phyloP scores from a whole-genome alignment of 192 early-diverging fungal genomes.

The Dimargaris xerosporica region DNA sequence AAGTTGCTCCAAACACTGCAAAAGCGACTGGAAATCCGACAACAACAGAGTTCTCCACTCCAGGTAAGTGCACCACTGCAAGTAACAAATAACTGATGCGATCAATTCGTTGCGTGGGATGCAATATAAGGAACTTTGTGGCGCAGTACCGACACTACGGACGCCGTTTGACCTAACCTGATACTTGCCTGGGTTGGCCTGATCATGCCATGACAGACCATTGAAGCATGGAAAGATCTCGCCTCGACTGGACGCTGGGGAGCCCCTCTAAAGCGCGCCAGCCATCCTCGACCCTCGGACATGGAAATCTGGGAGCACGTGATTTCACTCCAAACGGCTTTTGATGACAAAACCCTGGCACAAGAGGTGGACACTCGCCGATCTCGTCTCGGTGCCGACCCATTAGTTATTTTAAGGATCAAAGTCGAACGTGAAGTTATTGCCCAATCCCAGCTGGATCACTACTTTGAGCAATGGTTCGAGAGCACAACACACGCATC shows the following conservation, averaged over 20 bases:
- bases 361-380: constrained; percentile 47
- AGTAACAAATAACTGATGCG: too few species aligned
- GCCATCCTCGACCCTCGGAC: constrained; percentile 15
- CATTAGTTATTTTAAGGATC: constrained; percentile 34
- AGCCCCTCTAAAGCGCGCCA: constrained; percentile 11
- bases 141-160: too few species aligned
- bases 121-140: too few species aligned
- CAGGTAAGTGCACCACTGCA: too few species aligned
- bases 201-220: neutral
- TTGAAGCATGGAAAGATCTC: constrained; percentile 20
- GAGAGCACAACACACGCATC: too few species aligned
- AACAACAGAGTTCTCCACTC: too few species aligned
- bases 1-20: constrained; percentile 30
- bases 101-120: too few species aligned
- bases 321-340: constrained; percentile 21
- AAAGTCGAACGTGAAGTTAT: constrained; percentile 55
- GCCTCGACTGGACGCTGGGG: constrained; percentile 9
- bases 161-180: too few species aligned
- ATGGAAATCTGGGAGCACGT: constrained; percentile 25
- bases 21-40: constrained; percentile 27
- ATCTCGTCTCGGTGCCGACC: constrained; percentile 48
- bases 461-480: constrained; percentile 18
- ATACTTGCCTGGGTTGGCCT: too few species aligned
- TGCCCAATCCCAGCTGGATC: constrained; percentile 32
- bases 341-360: constrained; percentile 33